Evolutionary conservation across 129 eudicot species (phyloP).

Genomic region (Sambucus nigra): DNA sequence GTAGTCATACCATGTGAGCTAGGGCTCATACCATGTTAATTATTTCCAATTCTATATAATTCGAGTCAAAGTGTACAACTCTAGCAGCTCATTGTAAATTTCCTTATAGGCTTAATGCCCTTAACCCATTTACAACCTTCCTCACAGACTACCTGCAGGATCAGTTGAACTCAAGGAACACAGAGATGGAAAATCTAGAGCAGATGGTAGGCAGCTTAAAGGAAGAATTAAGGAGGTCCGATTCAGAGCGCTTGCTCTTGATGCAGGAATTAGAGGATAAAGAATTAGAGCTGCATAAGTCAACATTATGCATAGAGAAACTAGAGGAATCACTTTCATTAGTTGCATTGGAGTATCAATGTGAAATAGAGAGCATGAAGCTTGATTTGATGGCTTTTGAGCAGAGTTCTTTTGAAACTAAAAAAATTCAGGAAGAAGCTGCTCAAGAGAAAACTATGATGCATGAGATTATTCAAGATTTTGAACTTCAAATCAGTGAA

Average conservation of each 20-base stretch:
- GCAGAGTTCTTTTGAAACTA: conserved; percentile 49
- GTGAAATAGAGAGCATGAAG: conserved; percentile 86
- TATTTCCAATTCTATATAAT: too few relatives aligned
- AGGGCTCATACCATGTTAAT: too few relatives aligned
- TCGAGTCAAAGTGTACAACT: too few relatives aligned
- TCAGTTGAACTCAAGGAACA: conserved; percentile 51
- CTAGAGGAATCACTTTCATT: conserved; percentile 65
- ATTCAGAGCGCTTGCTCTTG: conserved; percentile 34
- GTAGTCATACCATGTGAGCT: too few relatives aligned
- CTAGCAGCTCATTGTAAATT: too few relatives aligned
- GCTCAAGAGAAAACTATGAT: conserved; percentile 38
- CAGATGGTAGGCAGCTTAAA: conserved; percentile 34
- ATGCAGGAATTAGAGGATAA: conserved; percentile 47
- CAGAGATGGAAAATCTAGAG: conserved; percentile 35
- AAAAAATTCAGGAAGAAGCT: conserved; percentile 46
- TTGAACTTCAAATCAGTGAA: conserved; percentile 32
- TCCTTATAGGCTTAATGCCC: neutral
- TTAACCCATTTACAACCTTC: conserved; percentile 12
- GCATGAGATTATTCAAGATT: conserved; percentile 33
- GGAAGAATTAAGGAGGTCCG: conserved; percentile 43
- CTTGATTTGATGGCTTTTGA: conserved; percentile 65
- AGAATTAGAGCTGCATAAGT: conserved; percentile 42
- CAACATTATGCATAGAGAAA: conserved; percentile 36
- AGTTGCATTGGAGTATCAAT: conserved; percentile 61
- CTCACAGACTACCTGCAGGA: conserved; percentile 89